Evolutionary conservation across 192 early-diverging fungal genomes (phyloP).

Genomic region (Chytriomyces confervae): DNA sequence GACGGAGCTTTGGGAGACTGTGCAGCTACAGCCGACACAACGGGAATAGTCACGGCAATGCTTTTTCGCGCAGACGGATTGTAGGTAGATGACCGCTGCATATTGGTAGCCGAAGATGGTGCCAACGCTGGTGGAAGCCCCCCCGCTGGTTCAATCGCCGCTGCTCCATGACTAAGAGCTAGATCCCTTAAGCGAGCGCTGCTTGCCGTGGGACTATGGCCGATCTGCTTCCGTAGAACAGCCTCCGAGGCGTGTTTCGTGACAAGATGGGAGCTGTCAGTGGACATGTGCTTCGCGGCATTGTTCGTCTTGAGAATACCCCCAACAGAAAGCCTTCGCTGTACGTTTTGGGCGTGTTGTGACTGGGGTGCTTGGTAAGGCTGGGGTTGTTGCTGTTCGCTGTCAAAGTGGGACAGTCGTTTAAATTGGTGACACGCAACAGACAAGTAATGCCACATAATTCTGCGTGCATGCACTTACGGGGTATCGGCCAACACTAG

Average conservation of each 20-base stretch:
- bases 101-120: not conserved
- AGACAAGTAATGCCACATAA: too few relatives aligned
- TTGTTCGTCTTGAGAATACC: conserved; percentile 6
- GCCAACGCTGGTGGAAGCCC: not conserved
- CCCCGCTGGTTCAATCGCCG: not conserved
- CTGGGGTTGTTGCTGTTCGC: not conserved
- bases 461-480: not conserved
- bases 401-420: not conserved
- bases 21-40: not conserved
- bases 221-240: not conserved
- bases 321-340: not conserved
- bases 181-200: not conserved
- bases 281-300: not conserved
- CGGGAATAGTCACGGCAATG: not conserved
- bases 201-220: not conserved
- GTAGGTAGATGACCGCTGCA: conserved; percentile 26
- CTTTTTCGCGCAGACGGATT: not conserved
- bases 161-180: not conserved
- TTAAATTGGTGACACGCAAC: too few relatives aligned
- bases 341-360: not conserved
- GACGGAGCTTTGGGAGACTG: not conserved
- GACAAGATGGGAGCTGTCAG: not conserved
- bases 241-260: conserved; percentile 5
- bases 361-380: not conserved
- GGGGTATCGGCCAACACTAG: not conserved